These are phyloP conservation scores for Lentinula lateritia DNA, from an alignment of 768 basidiomycete genomes.

Conservation along the genomic window DNA sequence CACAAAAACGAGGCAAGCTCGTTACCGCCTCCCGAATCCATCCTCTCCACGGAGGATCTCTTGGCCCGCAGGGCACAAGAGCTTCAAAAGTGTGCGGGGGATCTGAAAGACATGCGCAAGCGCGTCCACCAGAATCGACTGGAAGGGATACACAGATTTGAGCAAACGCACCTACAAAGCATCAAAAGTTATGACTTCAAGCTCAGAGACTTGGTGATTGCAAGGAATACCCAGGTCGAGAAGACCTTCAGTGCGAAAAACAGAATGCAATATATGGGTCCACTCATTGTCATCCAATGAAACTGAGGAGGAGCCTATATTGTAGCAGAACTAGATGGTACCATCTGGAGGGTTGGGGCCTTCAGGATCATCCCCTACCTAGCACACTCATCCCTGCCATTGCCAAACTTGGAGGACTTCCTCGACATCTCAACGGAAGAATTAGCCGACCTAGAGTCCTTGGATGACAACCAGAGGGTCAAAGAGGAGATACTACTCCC, in stretches of 20 bases:
- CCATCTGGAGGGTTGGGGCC: conserved; percentile 18
- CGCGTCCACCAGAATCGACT: conserved; percentile 13
- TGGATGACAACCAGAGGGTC: background rate
- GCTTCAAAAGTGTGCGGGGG: conserved; percentile 17
- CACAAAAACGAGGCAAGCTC: too few relatives aligned
- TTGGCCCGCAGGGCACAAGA: conserved; percentile 18
- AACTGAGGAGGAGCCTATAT: conserved; percentile 25
- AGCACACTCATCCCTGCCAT: background rate
- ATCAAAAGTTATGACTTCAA: conserved; percentile 14
- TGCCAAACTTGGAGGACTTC: background rate
- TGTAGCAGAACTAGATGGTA: conserved; percentile 24
- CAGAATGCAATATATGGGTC: conserved; percentile 30
- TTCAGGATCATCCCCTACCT: conserved; percentile 23
- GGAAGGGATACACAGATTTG: conserved; percentile 17
- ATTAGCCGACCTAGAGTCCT: background rate
- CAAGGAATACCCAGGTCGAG: conserved; percentile 26
- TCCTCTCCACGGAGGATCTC: conserved; percentile 14
- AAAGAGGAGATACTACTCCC: too few relatives aligned
- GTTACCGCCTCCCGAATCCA: background rate
- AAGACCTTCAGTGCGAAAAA: conserved; percentile 23
- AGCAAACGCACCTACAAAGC: background rate
- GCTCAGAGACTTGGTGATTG: conserved; percentile 26
- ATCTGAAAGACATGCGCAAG: conserved; percentile 14
- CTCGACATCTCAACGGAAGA: background rate
- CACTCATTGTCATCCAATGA: conserved; percentile 24